Evolutionary conservation across 2,329 filamentous ascomycete species (phyloP).

Genomic region (Aspergillus felis): DNA sequence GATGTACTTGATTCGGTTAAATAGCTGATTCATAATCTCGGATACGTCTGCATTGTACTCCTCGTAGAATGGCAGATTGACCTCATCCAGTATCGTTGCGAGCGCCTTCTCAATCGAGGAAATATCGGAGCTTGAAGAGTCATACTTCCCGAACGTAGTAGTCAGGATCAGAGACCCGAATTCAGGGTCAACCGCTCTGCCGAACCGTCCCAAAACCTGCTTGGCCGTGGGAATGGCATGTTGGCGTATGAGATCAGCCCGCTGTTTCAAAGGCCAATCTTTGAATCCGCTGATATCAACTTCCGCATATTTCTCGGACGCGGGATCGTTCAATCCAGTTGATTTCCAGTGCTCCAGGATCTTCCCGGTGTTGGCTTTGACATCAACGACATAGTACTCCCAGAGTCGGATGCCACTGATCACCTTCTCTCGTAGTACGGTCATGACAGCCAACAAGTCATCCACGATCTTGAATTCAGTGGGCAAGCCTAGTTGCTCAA

Average conservation of each 20-base stretch:
- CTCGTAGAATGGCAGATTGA: slow-evolving; percentile 84
- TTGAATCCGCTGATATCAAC: slow-evolving; percentile 48
- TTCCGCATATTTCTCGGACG: slow-evolving; percentile 11
- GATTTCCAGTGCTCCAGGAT: slow-evolving; percentile 68
- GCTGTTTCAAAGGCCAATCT: slow-evolving; percentile 53
- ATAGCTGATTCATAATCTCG: slow-evolving; percentile 84
- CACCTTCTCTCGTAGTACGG: slow-evolving; percentile 75
- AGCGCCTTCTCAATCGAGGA: slow-evolving; percentile 51
- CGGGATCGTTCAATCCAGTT: slow-evolving; percentile 26
- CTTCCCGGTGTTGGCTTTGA: slow-evolving; percentile 66
- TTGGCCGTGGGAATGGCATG: slow-evolving; percentile 69
- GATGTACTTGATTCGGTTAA: slow-evolving; percentile 91
- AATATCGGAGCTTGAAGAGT: slow-evolving; percentile 44
- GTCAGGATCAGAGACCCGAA: slow-evolving; percentile 66
- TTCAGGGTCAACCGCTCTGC: slow-evolving; percentile 65
- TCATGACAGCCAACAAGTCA: slow-evolving; percentile 78
- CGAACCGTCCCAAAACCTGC: slow-evolving; percentile 74
- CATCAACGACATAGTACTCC: slow-evolving; percentile 88
- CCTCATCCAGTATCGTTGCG: slow-evolving; percentile 66
- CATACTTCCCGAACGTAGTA: slow-evolving; percentile 64
- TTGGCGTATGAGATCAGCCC: slow-evolving; percentile 59
- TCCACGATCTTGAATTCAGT: slow-evolving; percentile 65
- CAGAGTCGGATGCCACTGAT: slow-evolving; percentile 75
- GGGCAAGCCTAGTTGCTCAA: slow-evolving; percentile 68
- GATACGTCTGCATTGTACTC: slow-evolving; percentile 84